Evolutionary conservation across 2,329 filamentous ascomycete genomes (phyloP).

Genomic region (Colletotrichum nymphaeae): DNA sequence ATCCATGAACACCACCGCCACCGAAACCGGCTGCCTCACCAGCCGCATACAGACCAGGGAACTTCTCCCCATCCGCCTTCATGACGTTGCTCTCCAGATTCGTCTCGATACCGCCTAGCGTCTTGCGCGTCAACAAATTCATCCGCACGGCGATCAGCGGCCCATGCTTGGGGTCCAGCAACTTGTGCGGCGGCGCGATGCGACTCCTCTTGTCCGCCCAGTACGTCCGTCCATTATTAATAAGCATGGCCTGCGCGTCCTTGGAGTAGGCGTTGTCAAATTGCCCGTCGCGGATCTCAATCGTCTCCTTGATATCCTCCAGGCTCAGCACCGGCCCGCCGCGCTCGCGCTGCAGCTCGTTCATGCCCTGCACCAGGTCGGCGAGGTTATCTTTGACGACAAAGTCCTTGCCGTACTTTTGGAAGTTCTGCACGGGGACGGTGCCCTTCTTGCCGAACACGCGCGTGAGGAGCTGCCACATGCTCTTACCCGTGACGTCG

Average conservation of each 20-base stretch:
- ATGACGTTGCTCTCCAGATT: conserved; percentile 68
- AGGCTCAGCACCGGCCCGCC: conserved; percentile 61
- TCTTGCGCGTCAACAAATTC: conserved; percentile 71
- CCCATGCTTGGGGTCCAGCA: conserved; percentile 65
- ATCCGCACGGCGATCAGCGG: conserved; percentile 71
- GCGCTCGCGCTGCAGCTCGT: conserved; percentile 60
- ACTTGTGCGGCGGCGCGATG: conserved; percentile 63
- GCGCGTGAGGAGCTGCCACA: conserved; percentile 63
- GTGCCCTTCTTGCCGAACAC: conserved; percentile 65
- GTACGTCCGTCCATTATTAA: conserved; percentile 66
- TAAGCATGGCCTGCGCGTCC: conserved; percentile 71
- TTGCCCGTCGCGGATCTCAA: conserved; percentile 67
- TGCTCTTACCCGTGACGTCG: conserved; percentile 68
- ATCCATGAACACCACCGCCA: conserved; percentile 71
- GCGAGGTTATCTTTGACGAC: conserved; percentile 66
- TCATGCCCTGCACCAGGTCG: conserved; percentile 69
- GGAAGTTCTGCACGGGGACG: conserved; percentile 66
- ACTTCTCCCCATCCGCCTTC: conserved; percentile 57
- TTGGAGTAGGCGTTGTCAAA: conserved; percentile 68
- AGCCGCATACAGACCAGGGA: conserved; percentile 68
- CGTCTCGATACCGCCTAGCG: conserved; percentile 70
- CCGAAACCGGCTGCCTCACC: conserved; percentile 72
- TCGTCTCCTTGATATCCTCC: conserved; percentile 54
- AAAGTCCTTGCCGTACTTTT: conserved; percentile 69
- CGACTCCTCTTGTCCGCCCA: conserved; percentile 64